Percentiles rank a stretch among this genome's conserved stretches.
These are phyloP conservation scores for Gossypium gossypioides DNA, from an alignment of 441 rosid genomes.

Conservation along the genomic window DNA sequence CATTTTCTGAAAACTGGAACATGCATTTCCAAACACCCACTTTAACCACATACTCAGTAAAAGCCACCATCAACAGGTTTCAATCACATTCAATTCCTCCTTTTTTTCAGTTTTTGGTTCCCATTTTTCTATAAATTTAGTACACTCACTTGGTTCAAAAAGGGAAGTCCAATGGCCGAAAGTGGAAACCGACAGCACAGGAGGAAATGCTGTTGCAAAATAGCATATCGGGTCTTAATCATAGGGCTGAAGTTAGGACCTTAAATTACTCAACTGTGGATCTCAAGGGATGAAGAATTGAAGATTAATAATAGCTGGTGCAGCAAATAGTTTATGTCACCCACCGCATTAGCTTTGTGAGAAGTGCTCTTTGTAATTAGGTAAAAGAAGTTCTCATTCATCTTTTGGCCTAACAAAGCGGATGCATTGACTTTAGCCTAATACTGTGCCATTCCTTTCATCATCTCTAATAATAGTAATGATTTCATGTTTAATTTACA, in stretches of 20 bases:
- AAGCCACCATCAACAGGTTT: background rate
- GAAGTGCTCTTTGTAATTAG: constrained; percentile 8
- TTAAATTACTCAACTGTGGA: background rate
- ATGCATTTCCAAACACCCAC: too few species aligned
- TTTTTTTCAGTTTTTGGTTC: background rate
- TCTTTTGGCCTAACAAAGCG: constrained; percentile 20
- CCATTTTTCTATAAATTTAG: background rate
- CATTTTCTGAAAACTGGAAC: background rate
- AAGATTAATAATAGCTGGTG: background rate
- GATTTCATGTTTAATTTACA: background rate
- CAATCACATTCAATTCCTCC: background rate
- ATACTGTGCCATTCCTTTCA: background rate
- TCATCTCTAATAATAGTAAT: background rate
- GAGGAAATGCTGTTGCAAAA: background rate
- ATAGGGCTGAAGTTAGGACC: background rate
- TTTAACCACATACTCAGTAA: background rate
- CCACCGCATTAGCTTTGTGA: background rate
- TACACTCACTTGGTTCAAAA: background rate
- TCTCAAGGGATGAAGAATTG: background rate
- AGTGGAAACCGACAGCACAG: background rate
- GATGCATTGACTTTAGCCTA: background rate
- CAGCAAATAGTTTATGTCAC: background rate
- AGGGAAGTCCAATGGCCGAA: background rate
- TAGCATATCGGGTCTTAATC: background rate
- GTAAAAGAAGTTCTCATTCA: constrained; percentile 5